Evolutionary conservation across 495 filamentous ascomycete genomes (phyloP).

Genomic region (Penicillium macrosclerotiorum): DNA sequence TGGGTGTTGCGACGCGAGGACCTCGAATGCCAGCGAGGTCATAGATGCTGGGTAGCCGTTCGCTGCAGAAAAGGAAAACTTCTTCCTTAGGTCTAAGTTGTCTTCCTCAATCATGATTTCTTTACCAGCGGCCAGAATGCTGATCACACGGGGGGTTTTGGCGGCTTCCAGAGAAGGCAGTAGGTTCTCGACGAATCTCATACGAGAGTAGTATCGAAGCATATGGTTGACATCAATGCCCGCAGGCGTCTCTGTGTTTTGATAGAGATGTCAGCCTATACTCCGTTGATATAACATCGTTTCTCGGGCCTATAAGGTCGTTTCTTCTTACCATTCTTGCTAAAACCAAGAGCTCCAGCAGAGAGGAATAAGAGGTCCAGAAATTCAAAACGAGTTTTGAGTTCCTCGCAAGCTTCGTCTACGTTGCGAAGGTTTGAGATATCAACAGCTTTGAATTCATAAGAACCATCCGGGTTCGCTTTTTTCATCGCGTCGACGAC

Average conservation of each 20-base stretch:
- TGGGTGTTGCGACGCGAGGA: conserved; percentile 25
- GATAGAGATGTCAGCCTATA: neutral
- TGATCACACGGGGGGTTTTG: conserved; percentile 47
- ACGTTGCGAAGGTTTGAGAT: conserved; percentile 53
- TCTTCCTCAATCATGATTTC: conserved; percentile 48
- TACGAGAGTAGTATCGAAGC: conserved; percentile 38
- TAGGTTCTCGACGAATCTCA: conserved; percentile 36
- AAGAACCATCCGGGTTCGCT: conserved; percentile 49
- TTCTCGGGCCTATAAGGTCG: too few relatives aligned
- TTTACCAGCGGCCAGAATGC: conserved; percentile 44
- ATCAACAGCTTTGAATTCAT: conserved; percentile 52
- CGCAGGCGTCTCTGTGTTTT: conserved; percentile 23
- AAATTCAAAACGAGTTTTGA: conserved; percentile 44
- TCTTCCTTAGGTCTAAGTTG: conserved; percentile 40
- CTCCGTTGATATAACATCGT: neutral
- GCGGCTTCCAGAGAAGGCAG: conserved; percentile 33
- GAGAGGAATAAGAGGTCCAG: conserved; percentile 57
- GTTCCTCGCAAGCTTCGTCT: conserved; percentile 53
- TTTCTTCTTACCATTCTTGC: conserved; percentile 2
- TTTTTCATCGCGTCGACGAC: conserved; percentile 40
- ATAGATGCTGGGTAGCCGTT: conserved; percentile 21
- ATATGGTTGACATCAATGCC: conserved; percentile 29
- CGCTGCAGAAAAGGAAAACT: conserved; percentile 12
- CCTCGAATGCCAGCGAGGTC: conserved; percentile 14
- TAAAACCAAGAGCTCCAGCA: neutral